Base-by-base conservation (phyloP, 495 filamentous ascomycete genomes). In the Entonaema liquescens region DNA sequence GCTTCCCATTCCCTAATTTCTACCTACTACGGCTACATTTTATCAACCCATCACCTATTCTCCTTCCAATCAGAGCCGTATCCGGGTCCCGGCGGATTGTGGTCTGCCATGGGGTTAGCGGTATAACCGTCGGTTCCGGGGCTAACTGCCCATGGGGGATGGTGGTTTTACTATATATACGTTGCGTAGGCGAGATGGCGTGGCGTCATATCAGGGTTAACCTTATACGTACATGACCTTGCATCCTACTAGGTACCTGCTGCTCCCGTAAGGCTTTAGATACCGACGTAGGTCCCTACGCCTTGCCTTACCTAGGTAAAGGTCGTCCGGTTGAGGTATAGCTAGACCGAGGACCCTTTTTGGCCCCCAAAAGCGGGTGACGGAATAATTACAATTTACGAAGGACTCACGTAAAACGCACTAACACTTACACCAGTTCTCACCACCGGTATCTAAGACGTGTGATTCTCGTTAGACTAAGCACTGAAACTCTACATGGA, bases 41-140 rank as follows among this genome's bases (percentile, higher is more conserved):
- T 12, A 11, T n/a, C 28, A 56, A 31, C 28, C 35, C n/a, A 23
- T 36, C n/a, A 2, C 23, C 1, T 26, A 4, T 25, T 7, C 21
- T 47, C 56, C 56, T 59, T 59, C 56, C 56, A 59, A 59, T 59
- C 56, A 59, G 23, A 59, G 35, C 36, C 56, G 56, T 13, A 29
- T 5, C 56, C 56, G 56, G 12, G 23, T 33, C 2, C 36, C 36
- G 33, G 19, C 8, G 19, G 5, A n/a, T 21, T 57, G 4, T 25
- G 54, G 54, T 57, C 31, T 35, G 19, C n/a, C 33, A 57, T 57
- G 54, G 56, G 56, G 19, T 12, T 13, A 13, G 56, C 35, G 33
- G 56, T 44, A 38, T 57, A 38, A 38, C 54, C 54, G 54, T 57
- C 19, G 11, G 2, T 53, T 28, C 13, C 49, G 49, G 49, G 42